Evolutionary conservation across 441 rosid species (phyloP).

Genomic region (Bocquillonia castaneifolia): DNA sequence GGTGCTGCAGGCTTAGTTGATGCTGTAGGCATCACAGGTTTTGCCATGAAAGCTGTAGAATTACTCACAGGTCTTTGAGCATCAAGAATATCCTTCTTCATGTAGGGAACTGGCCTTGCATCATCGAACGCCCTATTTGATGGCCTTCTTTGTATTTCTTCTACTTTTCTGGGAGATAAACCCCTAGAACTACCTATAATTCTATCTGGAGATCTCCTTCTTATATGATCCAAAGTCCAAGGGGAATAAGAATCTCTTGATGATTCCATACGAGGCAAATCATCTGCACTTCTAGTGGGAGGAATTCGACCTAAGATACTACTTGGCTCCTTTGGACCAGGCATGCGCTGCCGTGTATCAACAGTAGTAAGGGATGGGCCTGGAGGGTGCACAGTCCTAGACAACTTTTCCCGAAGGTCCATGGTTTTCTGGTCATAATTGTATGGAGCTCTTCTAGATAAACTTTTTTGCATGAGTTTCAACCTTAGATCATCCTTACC

Average conservation of each 20-base stretch:
- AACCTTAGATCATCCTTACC: conserved; percentile 67
- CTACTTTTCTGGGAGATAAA: conserved; percentile 46
- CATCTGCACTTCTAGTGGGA: conserved; percentile 49
- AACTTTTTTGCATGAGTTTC: conserved; percentile 69
- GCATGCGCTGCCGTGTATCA: conserved; percentile 37
- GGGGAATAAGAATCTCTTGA: conserved; percentile 51
- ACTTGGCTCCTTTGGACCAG: conserved; percentile 38
- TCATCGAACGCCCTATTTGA: conserved; percentile 51
- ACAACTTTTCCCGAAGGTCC: conserved; percentile 70
- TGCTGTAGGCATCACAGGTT: conserved; percentile 44
- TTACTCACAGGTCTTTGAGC: conserved; percentile 47
- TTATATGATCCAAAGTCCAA: conserved; percentile 64
- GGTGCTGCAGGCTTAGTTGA: conserved; percentile 48
- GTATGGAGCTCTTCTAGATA: conserved; percentile 39
- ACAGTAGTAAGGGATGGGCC: conserved; percentile 29
- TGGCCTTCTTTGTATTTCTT: conserved; percentile 49
- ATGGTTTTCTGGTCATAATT: conserved; percentile 36
- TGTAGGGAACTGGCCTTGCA: conserved; percentile 47
- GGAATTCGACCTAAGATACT: conserved; percentile 40
- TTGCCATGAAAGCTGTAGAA: conserved; percentile 43
- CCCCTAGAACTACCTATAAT: conserved; percentile 49
- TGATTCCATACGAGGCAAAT: conserved; percentile 41
- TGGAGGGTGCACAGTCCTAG: conserved; percentile 38
- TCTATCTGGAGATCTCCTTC: conserved; percentile 64
- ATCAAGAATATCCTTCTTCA: conserved; percentile 51